Percentiles rank a stretch among this genome's conserved stretches.
Conservation (phyloP, 208 protist genomes). For the Acanthamoeba culbertsoni region DNA sequence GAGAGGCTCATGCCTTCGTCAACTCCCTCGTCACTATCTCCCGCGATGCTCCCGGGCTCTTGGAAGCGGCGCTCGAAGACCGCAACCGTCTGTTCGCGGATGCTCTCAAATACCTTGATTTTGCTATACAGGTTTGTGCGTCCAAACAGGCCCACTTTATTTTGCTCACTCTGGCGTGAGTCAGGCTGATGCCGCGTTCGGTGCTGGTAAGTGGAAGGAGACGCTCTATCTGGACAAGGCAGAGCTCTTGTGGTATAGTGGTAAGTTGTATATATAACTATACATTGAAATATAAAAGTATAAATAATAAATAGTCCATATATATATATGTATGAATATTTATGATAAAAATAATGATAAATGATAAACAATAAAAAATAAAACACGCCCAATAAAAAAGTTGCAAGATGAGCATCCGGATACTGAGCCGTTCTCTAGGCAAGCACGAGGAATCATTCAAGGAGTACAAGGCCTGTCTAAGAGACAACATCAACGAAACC, state of each 20-base stretch:
- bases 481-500: not conserved
- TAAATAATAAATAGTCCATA: too few relatives aligned
- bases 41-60: not conserved
- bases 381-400: too few relatives aligned
- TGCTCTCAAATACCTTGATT: not conserved
- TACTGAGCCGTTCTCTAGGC: not conserved
- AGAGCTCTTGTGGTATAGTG: not conserved
- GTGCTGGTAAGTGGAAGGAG: not conserved
- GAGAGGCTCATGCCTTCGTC: not conserved
- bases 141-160: not conserved
- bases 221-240: slow-evolving; percentile 8
- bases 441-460: not conserved
- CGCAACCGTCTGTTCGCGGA: not conserved
- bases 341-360: too few relatives aligned
- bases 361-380: too few relatives aligned
- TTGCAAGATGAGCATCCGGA: too few relatives aligned
- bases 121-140: slow-evolving; percentile 13
- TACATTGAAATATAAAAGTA: too few relatives aligned
- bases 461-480: not conserved
- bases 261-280: not conserved
- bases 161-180: not conserved
- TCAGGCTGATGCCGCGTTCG: slow-evolving; percentile 26
- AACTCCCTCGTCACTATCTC: not conserved
- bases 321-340: too few relatives aligned
- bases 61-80: not conserved